These are phyloP conservation scores for Aureobasidium musti DNA, from an alignment of 2,329 filamentous ascomycete species.

Conservation along the genomic window DNA sequence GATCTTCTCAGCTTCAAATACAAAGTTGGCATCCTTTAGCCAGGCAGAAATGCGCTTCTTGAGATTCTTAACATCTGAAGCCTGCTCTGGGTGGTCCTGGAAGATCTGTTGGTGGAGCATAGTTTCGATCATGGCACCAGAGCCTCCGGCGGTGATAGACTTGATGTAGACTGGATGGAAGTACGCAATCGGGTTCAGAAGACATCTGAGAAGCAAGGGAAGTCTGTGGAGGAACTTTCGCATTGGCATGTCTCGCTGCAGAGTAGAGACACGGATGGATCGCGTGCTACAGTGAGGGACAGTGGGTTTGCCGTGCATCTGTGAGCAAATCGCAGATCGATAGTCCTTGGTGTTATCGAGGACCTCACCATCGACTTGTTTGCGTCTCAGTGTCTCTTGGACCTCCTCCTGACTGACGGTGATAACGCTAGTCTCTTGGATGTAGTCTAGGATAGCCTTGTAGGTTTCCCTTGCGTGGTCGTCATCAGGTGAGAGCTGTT, in stretches of 20 bases:
- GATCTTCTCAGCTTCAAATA: conserved; percentile 52
- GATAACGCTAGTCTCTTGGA: conserved; percentile 46
- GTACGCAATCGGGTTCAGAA: conserved; percentile 54
- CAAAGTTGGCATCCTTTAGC: conserved; percentile 57
- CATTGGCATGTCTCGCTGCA: conserved; percentile 47
- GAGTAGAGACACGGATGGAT: conserved; percentile 54
- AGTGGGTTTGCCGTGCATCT: conserved; percentile 52
- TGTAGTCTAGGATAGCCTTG: conserved; percentile 45
- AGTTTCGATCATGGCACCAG: conserved; percentile 54
- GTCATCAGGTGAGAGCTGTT: conserved; percentile 50
- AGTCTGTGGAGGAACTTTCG: conserved; percentile 53
- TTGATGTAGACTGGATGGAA: conserved; percentile 55
- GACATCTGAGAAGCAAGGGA: conserved; percentile 52
- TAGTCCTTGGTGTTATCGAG: conserved; percentile 48
- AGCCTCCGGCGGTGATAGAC: conserved; percentile 54
- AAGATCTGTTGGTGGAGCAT: conserved; percentile 54
- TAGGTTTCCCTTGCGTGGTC: conserved; percentile 49
- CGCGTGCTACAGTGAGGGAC: conserved; percentile 54
- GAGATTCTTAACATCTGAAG: conserved; percentile 50
- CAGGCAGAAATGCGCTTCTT: conserved; percentile 52
- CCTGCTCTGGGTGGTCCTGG: conserved; percentile 50
- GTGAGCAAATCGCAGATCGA: conserved; percentile 54
- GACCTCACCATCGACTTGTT: conserved; percentile 41
- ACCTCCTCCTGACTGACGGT: conserved; percentile 29
- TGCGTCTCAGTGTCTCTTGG: conserved; percentile 34